Evolutionary conservation across 2,329 filamentous ascomycete genomes (phyloP), one percentile per base, ranked within the genome.

Genomic region (Emmonsiellopsis sp.): DNA sequence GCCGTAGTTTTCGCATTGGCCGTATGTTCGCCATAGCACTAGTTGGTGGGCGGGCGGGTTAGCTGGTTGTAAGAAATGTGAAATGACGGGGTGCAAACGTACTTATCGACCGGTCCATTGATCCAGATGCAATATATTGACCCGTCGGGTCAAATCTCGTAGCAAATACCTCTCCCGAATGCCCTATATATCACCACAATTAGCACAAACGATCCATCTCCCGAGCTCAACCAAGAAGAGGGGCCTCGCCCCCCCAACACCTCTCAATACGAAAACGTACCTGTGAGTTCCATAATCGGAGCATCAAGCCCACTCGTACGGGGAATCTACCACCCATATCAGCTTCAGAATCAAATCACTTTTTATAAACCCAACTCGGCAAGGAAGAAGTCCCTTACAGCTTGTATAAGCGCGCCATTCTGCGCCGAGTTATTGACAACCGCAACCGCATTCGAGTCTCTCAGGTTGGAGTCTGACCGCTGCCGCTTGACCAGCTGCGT

Each of bases 11-110:
- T 95, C 88, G 74, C 92, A 96, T 62, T 89, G 81, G 63, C 90
- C 92, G 57, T 92, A 90, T 1, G 91, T 94, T 63, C 87, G 83
- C 93, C 93, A 98, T 33, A 98, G 80, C 72, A 97, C 88, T 94
- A 32, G 17, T 10, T 9, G 11, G 33, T 8, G 17, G 33, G 8
- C 34, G 8, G 17, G 17, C 17, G 17, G 17, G 21, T 36, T 9
- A 9, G 40, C 54, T 42, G 51, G 37, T 42, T 48, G 21, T 31
- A 32, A 27, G 27, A 9, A 27, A 10, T n/a, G 14, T 42, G n/a
- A 27, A 39, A 27, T 14, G 17, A 47, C 27, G 39, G 8, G 32
- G 14, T 31, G 43, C 1, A 2, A 27, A 74, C 85, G 55, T 74
- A 94, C 88, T 77, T 62, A 98, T 93, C 55, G 84, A 88, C 62